Evolutionary conservation across 208 protist species (phyloP).

Genomic region (Leishmania turanica): DNA sequence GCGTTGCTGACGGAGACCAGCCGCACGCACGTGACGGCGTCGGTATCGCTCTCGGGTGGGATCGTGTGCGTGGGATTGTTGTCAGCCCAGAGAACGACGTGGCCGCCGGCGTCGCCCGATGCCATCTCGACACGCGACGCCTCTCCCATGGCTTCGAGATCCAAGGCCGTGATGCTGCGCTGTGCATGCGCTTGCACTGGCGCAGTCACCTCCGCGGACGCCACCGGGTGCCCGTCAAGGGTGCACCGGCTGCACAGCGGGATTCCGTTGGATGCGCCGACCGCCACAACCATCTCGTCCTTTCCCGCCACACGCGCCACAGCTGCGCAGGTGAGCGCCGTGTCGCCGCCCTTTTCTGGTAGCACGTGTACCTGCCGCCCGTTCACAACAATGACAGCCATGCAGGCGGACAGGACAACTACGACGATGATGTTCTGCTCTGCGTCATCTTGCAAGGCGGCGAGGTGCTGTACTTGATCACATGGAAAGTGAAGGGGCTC

Average conservation of each 20-base stretch:
- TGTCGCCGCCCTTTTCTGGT: background rate
- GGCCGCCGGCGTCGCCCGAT: conserved; percentile 47
- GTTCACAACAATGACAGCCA: conserved; percentile 18
- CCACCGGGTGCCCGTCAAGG: conserved; percentile 1
- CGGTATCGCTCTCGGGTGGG: conserved; percentile 24
- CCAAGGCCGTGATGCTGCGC: conserved; percentile 43
- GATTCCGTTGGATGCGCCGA: conserved; percentile 17
- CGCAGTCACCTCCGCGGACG: background rate
- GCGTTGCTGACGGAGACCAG: conserved; percentile 16
- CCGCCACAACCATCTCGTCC: conserved; percentile 12
- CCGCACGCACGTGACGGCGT: conserved; percentile 53
- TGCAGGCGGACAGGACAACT: conserved; percentile 4
- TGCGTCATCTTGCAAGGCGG: conserved; percentile 9
- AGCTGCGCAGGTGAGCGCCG: conserved; percentile 7
- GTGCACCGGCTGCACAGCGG: conserved; percentile 7
- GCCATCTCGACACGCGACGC: conserved; percentile 18
- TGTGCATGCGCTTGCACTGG: conserved; percentile 39
- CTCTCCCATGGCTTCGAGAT: conserved; percentile 24
- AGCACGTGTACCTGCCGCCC: conserved; percentile 21
- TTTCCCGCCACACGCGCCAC: background rate
- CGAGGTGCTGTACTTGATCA: conserved; percentile 5
- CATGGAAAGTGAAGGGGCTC: conserved; percentile 11
- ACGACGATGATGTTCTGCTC: conserved; percentile 24
- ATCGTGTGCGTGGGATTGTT: conserved; percentile 18
- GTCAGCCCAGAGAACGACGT: conserved; percentile 48